Base-by-base conservation (phyloP, 2,329 filamentous ascomycete genomes). In the Penicillium crustosum region DNA sequence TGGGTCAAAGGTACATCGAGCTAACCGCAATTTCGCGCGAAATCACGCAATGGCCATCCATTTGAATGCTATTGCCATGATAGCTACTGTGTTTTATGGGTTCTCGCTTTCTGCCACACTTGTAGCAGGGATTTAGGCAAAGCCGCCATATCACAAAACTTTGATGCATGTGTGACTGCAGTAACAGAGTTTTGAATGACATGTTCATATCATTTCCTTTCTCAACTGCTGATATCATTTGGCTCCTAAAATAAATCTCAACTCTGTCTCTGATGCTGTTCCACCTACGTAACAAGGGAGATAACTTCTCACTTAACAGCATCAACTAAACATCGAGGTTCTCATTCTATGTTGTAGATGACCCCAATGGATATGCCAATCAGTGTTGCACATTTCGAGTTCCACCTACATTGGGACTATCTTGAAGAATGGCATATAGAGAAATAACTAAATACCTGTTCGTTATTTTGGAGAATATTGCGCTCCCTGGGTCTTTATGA, bases 41-140 rank as follows among this genome's bases (percentile, higher is more conserved):
- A 70, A 70, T 23, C 75, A 79, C 65, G 76, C 75, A 9, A 77
- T 78, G 73, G 72, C 69, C 12, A 78, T 79, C 31, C 77, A 78
- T 68, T 33, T 79, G 23, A 79, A 80, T 58, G 63, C 77, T 2
- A 66, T 79, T 21, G 68, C 74, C 0, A 66, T 79, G 25, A 44
- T 69, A 21, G 68, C 69, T 6, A 71, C 70, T 0, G 49, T 73
- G 2, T 60, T 49, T 21, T 74, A 74, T 58, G 70, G 64, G 0
- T 68, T 72, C 51, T 66, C 62, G 4, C 57, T 72, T 12, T 61
- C 65, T 9, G 61, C 58, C 1, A 61, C 49, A 4, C 47, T 71
- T 35, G 0, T 31, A 12, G 44, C 29, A 21, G 49, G 35, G 3
- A 6, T 23, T 7, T 38, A 44, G 19, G 4, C 29, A 7, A 25